Base-by-base conservation (phyloP, 371 early-diverging fungal species). In the Mucor velutinosus region DNA sequence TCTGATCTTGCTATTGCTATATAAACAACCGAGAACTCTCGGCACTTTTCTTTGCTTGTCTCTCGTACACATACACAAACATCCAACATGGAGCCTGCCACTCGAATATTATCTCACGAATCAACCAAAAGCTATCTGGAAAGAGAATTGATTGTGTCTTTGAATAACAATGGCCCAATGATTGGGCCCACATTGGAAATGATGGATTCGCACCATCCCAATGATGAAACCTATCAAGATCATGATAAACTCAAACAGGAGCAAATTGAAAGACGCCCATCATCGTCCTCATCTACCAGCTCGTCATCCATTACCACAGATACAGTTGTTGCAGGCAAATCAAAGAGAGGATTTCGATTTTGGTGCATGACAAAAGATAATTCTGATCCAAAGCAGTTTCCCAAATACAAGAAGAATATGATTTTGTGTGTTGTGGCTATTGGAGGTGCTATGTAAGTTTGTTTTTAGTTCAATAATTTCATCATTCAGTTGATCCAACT, bases 341-440 rank as follows among this genome's bases (percentile, higher is more conserved):
- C 51, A 12, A 33, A 21, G 4, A 41, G 6, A 45, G 8, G 27
- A n/a, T 23, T 23, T 6, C 30, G 32, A 14, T 58, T 62, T 27
- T 64, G 66, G 63, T 21, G 41, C 7, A 45, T 12, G 30, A 29
- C 67, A 27, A 60, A 59, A 41, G 56, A 66, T 1, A 21, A 58
- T 21, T 12, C 32, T 4, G 69, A 69, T 66, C 74, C 74, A 25
- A 60, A 60, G 25, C 37, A 47, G 7, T 70, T 49, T 51, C 39
- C 74, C 4, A 39, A 1, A 17, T 37, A 59, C 17, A 79, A 72
- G 58, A 79, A 79, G 58, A 64, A 64, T 37, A 23, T 61, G 6
- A 76, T 79, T 43, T 37, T 79, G 19, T 58, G 74, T 2, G 63
- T 73, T 30, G 68, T 79, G 8, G 64, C 75, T 3, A 49, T 75